Base-by-base conservation (phyloP, 257 asterid genomes). In the Ophiorrhiza pumila region DNA sequence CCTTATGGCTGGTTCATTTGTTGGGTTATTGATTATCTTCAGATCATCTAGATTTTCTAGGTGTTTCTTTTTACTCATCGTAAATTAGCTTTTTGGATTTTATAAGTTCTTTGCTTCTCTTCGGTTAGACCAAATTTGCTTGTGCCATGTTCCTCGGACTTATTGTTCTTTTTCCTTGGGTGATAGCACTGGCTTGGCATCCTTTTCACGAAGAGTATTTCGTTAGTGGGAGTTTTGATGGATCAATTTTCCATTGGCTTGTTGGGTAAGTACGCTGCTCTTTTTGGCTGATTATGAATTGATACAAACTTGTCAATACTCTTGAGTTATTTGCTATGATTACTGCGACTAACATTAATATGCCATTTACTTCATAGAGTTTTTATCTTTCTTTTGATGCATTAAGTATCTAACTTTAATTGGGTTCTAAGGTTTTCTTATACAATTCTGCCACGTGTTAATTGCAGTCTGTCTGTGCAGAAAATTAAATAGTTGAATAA, bases 151-250 rank as follows among this genome's bases (percentile, higher is more conserved):
- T 63, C 47, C 6, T 49, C 20, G 20, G 29, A 45, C 50, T 45
- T 61, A 49, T 32, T 71, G 68, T 66, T 62, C 81, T 85, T 45
- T 57, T 17, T 41, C 29, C 31, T 56, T 74, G 27, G 42, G 62
- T 80, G 71, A 68, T 72, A 93, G 97, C 96, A 65, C 80, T 95
- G 93, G 95, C 99, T 73, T 95, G 99, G 99, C 99, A 95, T 84
- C 99, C 99, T 56, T 95, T 92, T 80, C 96, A 95, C 70, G 99
- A 95, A 80, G 99, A 95, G 56, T 95, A 90, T 85, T 95, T 95
- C 79, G 99, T 90, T 69, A 95, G 99, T 75, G 99, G 99, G 82
- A 95, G 99, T 83, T 90, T 62, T 70, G 99, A 95, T 32, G 99
- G 99, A 85, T 90, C 99, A 77, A 90, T 95, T 75, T 88, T 91